These are phyloP conservation scores for Camellia japonica DNA, from an alignment of 148 eudicot species.

Conservation along the genomic window DNA sequence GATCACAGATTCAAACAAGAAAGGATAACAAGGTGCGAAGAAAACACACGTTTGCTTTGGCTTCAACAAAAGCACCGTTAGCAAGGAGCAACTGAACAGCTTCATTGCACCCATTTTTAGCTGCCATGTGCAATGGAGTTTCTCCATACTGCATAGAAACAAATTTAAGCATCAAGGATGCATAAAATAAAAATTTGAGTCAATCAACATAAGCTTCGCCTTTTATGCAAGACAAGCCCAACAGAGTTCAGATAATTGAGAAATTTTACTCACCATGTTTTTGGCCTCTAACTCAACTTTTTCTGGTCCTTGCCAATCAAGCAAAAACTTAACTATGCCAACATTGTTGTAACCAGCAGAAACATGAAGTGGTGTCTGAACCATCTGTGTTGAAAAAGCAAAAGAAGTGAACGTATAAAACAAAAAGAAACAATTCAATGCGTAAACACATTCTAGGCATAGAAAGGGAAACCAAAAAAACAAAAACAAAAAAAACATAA, in stretches of 20 bases:
- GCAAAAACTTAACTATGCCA: slow-evolving; percentile 67
- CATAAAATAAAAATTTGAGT: background rate
- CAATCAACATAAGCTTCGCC: background rate
- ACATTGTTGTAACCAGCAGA: slow-evolving; percentile 81
- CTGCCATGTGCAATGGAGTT: slow-evolving; percentile 99
- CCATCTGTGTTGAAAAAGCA: slow-evolving; percentile 54
- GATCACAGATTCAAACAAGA: background rate
- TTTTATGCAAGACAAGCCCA: background rate
- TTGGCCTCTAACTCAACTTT: slow-evolving; percentile 85
- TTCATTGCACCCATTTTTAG: slow-evolving; percentile 94
- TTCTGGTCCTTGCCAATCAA: slow-evolving; percentile 65
- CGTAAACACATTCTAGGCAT: no score
- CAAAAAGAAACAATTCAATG: background rate
- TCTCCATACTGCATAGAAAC: slow-evolving; percentile 77
- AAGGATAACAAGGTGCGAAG: background rate
- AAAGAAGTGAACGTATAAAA: background rate
- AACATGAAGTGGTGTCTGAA: slow-evolving; percentile 90
- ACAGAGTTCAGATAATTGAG: background rate
- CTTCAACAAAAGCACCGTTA: slow-evolving; percentile 84
- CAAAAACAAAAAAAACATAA: no score
- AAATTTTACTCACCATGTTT: slow-evolving; percentile 68
- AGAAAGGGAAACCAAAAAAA: no score
- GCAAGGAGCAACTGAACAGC: slow-evolving; percentile 87
- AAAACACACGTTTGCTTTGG: slow-evolving; percentile 80
- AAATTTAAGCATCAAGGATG: background rate